phyloP scores from a whole-genome alignment of 352 stramenopile species.

The Phytopythium aichiense region DNA sequence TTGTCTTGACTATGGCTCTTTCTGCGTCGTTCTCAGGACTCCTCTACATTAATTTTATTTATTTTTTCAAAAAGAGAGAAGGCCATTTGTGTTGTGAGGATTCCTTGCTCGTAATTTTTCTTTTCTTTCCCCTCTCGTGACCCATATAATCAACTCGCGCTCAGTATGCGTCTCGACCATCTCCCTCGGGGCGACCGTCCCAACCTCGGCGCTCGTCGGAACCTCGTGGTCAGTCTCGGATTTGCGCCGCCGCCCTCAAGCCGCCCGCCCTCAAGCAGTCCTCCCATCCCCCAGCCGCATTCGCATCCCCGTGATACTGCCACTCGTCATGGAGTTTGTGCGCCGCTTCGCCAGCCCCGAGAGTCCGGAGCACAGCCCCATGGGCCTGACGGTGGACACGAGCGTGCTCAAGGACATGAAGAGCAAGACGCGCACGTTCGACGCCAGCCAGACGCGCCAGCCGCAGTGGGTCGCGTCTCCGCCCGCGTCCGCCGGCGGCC shows the following conservation, averaged over 20 bases:
- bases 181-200: neutral
- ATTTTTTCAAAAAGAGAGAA: neutral
- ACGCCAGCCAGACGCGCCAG: constrained; percentile 18
- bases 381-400: constrained; percentile 48
- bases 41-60: neutral
- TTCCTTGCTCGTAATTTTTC: neutral
- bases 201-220: constrained; percentile 5
- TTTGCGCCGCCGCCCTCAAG: constrained; percentile 18
- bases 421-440: constrained; percentile 17
- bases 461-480: constrained; percentile 15
- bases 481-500: neutral
- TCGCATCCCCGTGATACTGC: constrained; percentile 2
- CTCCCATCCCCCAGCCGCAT: neutral
- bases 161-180: neutral
- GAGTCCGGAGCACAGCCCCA: constrained; percentile 9
- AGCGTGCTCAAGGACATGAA: constrained; percentile 25
- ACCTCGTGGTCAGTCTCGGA: constrained; percentile 26
- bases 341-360: constrained; percentile 22
- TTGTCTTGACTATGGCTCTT: too few relatives aligned
- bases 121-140: neutral
- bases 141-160: neutral
- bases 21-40: too few relatives aligned
- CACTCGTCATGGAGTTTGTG: constrained; percentile 26
- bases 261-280: constrained; percentile 6
- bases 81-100: neutral